A percentile compares a stretch with the other conserved stretches of the same genome.
These are phyloP conservation scores for Filobasidium wieringae DNA, from an alignment of 768 basidiomycete genomes.

Conservation along the genomic window DNA sequence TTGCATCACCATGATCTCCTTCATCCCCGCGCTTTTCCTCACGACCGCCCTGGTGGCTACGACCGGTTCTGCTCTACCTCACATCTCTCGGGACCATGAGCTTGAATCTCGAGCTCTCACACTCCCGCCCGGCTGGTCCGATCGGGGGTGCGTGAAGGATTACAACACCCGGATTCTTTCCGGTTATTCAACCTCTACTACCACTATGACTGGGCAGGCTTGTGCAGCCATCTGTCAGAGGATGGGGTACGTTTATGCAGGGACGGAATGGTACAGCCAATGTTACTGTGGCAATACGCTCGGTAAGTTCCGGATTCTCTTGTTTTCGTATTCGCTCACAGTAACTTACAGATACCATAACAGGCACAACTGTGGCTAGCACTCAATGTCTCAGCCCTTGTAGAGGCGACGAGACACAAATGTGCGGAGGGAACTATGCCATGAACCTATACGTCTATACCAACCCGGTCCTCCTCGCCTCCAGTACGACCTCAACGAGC, in stretches of 20 bases:
- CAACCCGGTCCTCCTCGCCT: background rate
- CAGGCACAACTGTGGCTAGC: background rate
- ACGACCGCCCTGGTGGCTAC: too few relatives aligned
- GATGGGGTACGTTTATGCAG: background rate
- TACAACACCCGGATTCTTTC: background rate
- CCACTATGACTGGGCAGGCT: background rate
- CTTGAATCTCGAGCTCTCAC: background rate
- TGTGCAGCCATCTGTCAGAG: background rate
- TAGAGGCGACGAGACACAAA: background rate
- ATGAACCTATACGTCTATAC: constrained; percentile 12
- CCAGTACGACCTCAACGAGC: background rate
- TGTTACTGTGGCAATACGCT: constrained; percentile 11
- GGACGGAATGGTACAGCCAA: background rate
- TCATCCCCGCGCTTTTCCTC: too few relatives aligned
- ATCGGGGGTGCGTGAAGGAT: background rate
- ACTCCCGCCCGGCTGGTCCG: background rate
- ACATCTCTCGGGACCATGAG: too few relatives aligned
- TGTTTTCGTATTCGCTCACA: background rate
- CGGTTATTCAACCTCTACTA: background rate
- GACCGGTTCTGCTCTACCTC: too few relatives aligned
- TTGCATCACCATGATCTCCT: too few relatives aligned
- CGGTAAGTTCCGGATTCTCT: background rate
- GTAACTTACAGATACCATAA: background rate
- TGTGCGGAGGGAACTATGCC: constrained; percentile 24
- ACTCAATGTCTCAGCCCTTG: constrained; percentile 5